A percentile compares a stretch with the other conserved stretches of the same genome.
These are phyloP conservation scores for Diddensiella santjacobensis DNA, from an alignment of 805 yeast species.

Conservation along the genomic window DNA sequence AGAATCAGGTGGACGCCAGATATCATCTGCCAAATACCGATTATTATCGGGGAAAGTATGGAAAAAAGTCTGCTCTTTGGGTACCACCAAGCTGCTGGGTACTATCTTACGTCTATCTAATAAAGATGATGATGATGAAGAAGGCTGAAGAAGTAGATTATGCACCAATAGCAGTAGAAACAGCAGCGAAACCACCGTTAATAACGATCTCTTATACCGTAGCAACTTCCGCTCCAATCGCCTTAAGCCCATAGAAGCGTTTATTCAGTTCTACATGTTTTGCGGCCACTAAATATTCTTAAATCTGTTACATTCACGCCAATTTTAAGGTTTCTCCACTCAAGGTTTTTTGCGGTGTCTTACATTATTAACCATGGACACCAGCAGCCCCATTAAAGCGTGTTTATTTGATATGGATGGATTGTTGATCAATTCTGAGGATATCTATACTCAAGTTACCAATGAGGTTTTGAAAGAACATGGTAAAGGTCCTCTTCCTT, in stretches of 20 bases:
- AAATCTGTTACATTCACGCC: background rate
- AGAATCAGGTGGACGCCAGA: conserved; percentile 30
- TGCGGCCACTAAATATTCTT: background rate
- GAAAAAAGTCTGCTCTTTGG: conserved; percentile 22
- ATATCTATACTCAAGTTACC: conserved; percentile 76
- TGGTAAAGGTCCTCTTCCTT: conserved; percentile 73
- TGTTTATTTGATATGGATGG: conserved; percentile 94
- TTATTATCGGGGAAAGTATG: conserved; percentile 29
- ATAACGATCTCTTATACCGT: background rate
- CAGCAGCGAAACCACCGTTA: background rate
- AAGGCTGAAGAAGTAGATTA: background rate
- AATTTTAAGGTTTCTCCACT: background rate
- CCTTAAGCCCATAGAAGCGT: background rate
- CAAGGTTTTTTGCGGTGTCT: too few species aligned
- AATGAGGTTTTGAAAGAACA: conserved; percentile 61
- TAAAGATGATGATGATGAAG: background rate
- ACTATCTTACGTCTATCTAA: background rate
- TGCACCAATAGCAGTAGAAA: background rate
- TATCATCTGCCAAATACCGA: conserved; percentile 28
- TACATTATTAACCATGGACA: too few species aligned
- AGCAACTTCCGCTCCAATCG: background rate
- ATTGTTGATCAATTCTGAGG: conserved; percentile 85
- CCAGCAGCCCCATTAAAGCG: conserved; percentile 54
- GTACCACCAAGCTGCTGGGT: background rate
- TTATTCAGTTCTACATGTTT: too few species aligned